Conservation (phyloP, 1,139 yeast species). For the Geotrichum reessii region DNA sequence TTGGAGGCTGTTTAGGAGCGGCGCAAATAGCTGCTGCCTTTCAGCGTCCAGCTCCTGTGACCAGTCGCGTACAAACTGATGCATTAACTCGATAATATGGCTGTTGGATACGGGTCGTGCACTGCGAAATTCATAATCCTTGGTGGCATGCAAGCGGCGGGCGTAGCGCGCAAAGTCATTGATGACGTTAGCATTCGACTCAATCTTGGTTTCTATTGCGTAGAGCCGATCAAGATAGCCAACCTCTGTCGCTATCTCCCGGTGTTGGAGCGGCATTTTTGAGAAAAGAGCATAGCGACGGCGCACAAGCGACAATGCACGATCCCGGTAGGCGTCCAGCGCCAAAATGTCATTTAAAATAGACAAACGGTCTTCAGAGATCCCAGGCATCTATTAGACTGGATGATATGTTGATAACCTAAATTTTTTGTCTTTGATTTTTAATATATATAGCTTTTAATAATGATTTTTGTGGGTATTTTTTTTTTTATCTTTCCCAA, state of each 20-base stretch:
- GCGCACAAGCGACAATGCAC: constrained; percentile 43
- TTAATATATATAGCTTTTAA: too few species aligned
- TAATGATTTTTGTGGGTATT: too few species aligned
- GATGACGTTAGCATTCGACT: constrained; percentile 44
- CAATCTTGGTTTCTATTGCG: constrained; percentile 43
- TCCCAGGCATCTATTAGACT: constrained; percentile 2
- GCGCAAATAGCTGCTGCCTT: constrained; percentile 48
- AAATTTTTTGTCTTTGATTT: background rate
- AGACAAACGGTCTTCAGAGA: constrained; percentile 32
- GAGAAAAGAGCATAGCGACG: constrained; percentile 44
- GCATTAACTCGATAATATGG: constrained; percentile 62
- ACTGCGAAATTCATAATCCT: constrained; percentile 40
- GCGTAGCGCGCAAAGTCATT: constrained; percentile 43
- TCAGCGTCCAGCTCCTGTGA: constrained; percentile 43
- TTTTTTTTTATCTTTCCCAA: background rate
- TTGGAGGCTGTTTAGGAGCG: constrained; percentile 39
- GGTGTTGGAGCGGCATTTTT: constrained; percentile 52
- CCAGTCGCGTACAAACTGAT: constrained; percentile 78
- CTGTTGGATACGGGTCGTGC: constrained; percentile 36
- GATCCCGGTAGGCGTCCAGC: constrained; percentile 42
- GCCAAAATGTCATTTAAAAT: constrained; percentile 48
- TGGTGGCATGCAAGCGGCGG: constrained; percentile 40
- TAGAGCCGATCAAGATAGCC: constrained; percentile 53
- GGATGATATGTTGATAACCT: background rate
- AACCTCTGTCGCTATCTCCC: constrained; percentile 45